A percentile compares a stretch with the other conserved stretches of the same genome.
Evolutionary conservation across 2,329 filamentous ascomycete species (phyloP).

Genomic region (Alternaria atra): DNA sequence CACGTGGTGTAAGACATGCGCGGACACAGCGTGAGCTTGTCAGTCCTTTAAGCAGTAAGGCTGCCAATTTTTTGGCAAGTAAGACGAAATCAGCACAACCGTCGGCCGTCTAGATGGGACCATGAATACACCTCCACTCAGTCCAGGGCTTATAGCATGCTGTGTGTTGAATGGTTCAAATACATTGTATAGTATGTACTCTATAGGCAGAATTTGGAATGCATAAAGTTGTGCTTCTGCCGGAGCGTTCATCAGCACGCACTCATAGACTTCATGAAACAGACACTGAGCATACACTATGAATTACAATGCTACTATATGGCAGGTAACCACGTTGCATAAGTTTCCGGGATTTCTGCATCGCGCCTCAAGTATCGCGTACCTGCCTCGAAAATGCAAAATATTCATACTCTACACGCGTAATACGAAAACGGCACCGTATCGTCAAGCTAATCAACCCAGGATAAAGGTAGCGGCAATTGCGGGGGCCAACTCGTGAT

Average conservation of each 20-base stretch:
- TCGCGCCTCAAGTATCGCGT: background rate
- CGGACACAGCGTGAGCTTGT: slow-evolving; percentile 14
- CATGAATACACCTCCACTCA: background rate
- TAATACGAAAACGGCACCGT: background rate
- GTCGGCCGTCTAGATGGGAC: background rate
- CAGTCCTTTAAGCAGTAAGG: slow-evolving; percentile 20
- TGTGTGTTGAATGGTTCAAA: background rate
- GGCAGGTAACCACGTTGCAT: background rate
- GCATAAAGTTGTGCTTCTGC: background rate
- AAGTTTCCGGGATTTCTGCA: background rate
- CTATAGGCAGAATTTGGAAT: background rate
- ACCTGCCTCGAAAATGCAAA: background rate
- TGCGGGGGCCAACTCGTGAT: background rate
- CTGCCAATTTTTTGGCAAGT: slow-evolving; percentile 14
- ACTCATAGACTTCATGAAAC: background rate
- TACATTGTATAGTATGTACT: slow-evolving; percentile 13
- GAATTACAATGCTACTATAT: background rate
- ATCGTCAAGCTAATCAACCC: background rate
- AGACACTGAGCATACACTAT: background rate
- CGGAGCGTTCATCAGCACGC: background rate
- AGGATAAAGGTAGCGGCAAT: background rate
- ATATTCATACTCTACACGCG: background rate
- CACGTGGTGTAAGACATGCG: slow-evolving; percentile 6
- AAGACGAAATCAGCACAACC: slow-evolving; percentile 1
- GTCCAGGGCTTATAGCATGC: background rate